Base-by-base conservation (phyloP, 371 early-diverging fungal genomes). In the Mucor irregularis region DNA sequence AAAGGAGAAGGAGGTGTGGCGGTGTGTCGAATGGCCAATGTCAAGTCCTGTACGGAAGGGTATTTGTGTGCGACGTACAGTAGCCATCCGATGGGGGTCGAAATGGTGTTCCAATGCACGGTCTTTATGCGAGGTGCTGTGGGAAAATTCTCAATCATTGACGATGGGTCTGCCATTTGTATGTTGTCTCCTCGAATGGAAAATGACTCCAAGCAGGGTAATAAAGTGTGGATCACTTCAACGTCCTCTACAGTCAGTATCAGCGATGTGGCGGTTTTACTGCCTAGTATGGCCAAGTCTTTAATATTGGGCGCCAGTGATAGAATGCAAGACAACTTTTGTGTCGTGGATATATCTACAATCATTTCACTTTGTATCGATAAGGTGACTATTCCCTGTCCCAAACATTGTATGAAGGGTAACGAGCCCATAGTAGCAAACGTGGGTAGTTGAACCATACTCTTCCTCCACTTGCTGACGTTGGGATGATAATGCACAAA, bases 61-160 rank as follows among this genome's bases (percentile, higher is more conserved):
- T 62, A 62, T 34, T 62, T 62, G 29, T 51, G 56, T 40, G 56
- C 52, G 17, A 62, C 42, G 19, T 56, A 62, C 13, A 34, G 38
- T 2, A 62, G 33, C 62, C 62, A 62, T 1, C 24, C 30, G 7
- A 30, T 5, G 22, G 61, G 40, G 14, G 35, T 43, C 13, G 30
- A 25, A 8, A 34, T 29, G 10, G 61, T 61, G 16, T 61, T 34
- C 44, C 39, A 37, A 37, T 37, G 24, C 0, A 61, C 19, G 0
- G n/a, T n/a, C 0, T 14, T n/a, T 5, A 61, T 8, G 1, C 31
- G 16, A 24, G 16, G 16, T 11, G 34, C 52, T 39, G 13, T 25
- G 13, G 46, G 40, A 26, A 33, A 28, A 44, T 17, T 5, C 3
- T 16, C 16, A n/a, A 35, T 26, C 3, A 49, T 49, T 11, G 44